These are phyloP conservation scores for Yarrowia divulgata DNA, from an alignment of 805 yeast species.

Conservation along the genomic window DNA sequence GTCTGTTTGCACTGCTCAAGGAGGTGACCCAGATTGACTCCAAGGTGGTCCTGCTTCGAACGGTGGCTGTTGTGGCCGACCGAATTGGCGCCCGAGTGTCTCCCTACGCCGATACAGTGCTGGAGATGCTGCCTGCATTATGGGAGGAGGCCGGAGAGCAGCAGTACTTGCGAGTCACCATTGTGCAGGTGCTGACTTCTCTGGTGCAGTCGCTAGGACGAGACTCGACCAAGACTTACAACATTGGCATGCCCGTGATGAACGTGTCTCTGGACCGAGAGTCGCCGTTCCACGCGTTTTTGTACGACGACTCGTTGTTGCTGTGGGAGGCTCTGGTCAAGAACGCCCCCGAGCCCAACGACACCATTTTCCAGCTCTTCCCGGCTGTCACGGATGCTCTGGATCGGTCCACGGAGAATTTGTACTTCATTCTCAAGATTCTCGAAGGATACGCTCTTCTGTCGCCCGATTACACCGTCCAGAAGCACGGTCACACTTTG, in stretches of 20 bases:
- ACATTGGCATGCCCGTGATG: constrained; percentile 63
- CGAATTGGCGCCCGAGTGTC: constrained; percentile 48
- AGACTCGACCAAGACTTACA: constrained; percentile 42
- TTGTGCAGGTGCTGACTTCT: constrained; percentile 50
- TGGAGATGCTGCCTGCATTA: constrained; percentile 66
- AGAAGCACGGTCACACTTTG: constrained; percentile 33
- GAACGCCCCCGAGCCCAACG: constrained; percentile 59
- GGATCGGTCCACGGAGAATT: constrained; percentile 62
- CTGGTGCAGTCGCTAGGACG: constrained; percentile 48
- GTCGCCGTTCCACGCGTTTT: constrained; percentile 61
- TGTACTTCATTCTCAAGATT: constrained; percentile 48
- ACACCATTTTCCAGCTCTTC: constrained; percentile 56
- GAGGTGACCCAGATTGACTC: constrained; percentile 71
- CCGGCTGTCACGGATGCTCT: constrained; percentile 65
- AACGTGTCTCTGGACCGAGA: constrained; percentile 65
- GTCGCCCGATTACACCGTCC: constrained; percentile 43
- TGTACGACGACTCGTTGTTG: constrained; percentile 87
- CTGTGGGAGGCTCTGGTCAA: constrained; percentile 77
- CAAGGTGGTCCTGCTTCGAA: constrained; percentile 73
- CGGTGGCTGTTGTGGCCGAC: constrained; percentile 63
- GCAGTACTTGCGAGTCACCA: constrained; percentile 51
- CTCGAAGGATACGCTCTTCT: constrained; percentile 50
- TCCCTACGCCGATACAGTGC: constrained; percentile 47
- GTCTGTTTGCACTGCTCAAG: constrained; percentile 58
- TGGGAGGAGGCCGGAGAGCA: constrained; percentile 69